A percentile compares a stretch with the other conserved stretches of the same genome.
Evolutionary conservation across 2,329 filamentous ascomycete species (phyloP).

Genomic region (Fusarium albidum): DNA sequence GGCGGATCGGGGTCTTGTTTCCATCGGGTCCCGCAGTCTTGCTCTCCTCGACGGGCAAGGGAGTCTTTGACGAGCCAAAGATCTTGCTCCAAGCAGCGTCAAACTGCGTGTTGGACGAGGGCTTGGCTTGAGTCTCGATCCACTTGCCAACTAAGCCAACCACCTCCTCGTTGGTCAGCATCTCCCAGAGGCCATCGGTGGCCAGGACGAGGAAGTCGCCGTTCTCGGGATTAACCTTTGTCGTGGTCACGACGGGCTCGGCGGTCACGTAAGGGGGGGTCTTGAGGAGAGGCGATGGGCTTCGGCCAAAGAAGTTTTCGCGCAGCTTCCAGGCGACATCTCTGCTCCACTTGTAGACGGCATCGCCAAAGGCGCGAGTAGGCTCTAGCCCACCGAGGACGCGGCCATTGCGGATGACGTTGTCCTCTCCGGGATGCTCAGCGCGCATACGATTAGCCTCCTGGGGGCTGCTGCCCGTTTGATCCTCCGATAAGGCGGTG

Average conservation of each 20-base stretch:
- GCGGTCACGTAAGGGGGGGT: constrained; percentile 98
- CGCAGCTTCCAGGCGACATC: constrained; percentile 86
- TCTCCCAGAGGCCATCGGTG: constrained; percentile 97
- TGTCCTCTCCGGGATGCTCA: constrained; percentile 87
- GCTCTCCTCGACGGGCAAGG: constrained; percentile 79
- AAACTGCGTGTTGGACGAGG: constrained; percentile 68
- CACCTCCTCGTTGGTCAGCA: constrained; percentile 98
- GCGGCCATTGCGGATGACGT: constrained; percentile 87
- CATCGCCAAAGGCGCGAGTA: constrained; percentile 93
- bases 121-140: constrained; percentile 79
- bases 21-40: constrained; percentile 64
- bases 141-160: constrained; percentile 96
- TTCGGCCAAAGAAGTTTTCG: constrained; percentile 85
- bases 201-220: constrained; percentile 97
- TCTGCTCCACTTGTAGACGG: constrained; percentile 93
- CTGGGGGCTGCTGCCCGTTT: constrained; percentile 88
- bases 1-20: constrained; percentile 85
- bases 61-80: constrained; percentile 59
- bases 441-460: constrained; percentile 84
- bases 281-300: constrained; percentile 78
- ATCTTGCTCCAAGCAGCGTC: constrained; percentile 73
- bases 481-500: constrained; percentile 87
- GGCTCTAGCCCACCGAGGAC: constrained; percentile 93
- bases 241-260: constrained; percentile 93
- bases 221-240: constrained; percentile 85